phyloP scores from a whole-genome alignment of 2,329 filamentous ascomycete species.

The Talaromyces sp. region DNA sequence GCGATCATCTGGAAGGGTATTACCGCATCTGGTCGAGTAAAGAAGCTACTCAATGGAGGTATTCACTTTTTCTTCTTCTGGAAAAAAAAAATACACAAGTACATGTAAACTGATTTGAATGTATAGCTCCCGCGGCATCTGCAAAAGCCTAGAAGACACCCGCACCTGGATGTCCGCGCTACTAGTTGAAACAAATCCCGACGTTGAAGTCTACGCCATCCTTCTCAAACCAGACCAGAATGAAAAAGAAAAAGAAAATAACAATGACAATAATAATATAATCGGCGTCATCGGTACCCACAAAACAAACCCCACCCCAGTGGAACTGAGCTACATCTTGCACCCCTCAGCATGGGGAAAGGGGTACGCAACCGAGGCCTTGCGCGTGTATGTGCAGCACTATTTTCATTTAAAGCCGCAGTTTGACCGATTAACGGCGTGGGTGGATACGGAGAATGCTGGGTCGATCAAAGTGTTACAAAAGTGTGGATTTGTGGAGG shows the following conservation, averaged over 20 bases:
- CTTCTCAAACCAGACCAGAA: conserved; percentile 2
- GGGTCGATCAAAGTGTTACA: conserved; percentile 21
- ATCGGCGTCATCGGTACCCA: conserved; percentile 4
- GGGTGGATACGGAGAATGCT: conserved; percentile 20
- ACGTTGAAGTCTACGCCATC: conserved; percentile 12
- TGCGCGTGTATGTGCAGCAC: not conserved
- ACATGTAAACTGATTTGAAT: not conserved
- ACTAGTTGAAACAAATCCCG: conserved; percentile 10
- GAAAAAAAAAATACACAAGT: not conserved
- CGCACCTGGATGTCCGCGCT: conserved; percentile 7
- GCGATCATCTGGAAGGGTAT: not conserved
- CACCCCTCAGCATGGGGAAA: conserved; percentile 12
- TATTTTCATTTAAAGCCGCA: not conserved
- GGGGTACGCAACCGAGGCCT: conserved; percentile 14
- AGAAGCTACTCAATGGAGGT: not conserved
- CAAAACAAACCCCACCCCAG: not conserved
- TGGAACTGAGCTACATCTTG: conserved; percentile 12
- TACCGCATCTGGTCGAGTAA: not conserved
- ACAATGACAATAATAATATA: not conserved
- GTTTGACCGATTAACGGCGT: conserved; percentile 12
- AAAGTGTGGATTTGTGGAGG: conserved; percentile 22
- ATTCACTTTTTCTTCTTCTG: not conserved
- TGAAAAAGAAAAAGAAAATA: not conserved
- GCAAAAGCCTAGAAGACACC: conserved; percentile 13
- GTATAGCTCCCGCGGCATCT: not conserved